Percentiles rank a stretch among this genome's conserved stretches.
Conservation (phyloP, 257 asterid species). For the Henckelia pumila region DNA sequence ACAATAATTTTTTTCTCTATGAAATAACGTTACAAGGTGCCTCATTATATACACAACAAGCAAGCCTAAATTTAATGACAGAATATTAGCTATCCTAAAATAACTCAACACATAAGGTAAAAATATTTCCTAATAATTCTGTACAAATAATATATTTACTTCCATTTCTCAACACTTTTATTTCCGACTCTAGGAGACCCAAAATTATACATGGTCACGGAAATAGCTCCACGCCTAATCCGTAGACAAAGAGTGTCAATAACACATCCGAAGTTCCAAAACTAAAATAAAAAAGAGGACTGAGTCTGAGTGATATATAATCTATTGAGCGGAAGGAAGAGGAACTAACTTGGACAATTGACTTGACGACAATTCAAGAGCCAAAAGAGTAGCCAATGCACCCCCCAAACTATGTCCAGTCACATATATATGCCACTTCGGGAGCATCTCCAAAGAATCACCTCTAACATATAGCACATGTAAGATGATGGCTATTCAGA, state of each 20-base stretch:
- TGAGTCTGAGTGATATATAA: not conserved
- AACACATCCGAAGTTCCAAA: not conserved
- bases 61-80: too few species aligned
- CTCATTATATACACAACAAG: too few species aligned
- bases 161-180: too few species aligned
- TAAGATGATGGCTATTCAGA: not conserved
- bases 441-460: constrained; percentile 43
- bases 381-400: constrained; percentile 94
- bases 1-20: too few species aligned
- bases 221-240: constrained; percentile 70
- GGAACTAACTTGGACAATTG: constrained; percentile 74
- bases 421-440: constrained; percentile 83
- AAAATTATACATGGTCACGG: constrained; percentile 88
- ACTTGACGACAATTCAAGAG: constrained; percentile 85
- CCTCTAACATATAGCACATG: constrained; percentile 42
- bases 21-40: too few species aligned
- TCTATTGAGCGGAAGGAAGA: constrained; percentile 23
- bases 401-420: constrained; percentile 99
- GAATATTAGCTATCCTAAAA: too few species aligned
- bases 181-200: constrained; percentile 99
- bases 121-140: too few species aligned
- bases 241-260: constrained; percentile 16
- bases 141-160: too few species aligned
- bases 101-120: too few species aligned
- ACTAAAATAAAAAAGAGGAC: not conserved